Evolutionary conservation across 208 protist genomes (phyloP), one percentile per base, ranked within the genome.

Genomic region (Leishmania amazonensis): DNA sequence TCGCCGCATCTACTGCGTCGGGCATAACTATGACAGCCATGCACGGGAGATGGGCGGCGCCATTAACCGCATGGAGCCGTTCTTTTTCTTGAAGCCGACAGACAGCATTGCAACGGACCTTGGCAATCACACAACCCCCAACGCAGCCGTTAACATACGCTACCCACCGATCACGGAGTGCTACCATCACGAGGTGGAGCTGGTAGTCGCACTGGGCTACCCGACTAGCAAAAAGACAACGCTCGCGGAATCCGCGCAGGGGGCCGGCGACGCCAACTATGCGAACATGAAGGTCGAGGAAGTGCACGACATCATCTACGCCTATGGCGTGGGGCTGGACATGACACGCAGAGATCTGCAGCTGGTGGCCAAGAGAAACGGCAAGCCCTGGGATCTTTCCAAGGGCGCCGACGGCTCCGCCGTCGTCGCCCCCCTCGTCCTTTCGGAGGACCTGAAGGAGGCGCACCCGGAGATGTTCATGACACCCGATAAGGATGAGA

Each of bases 291-390:
- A 85, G 0, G 68, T 86, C 19, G 81, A 88, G 74, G 83, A 92
- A 9, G 96, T 83, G 45, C 60, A 88, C 17, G 73, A 89, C 15
- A 79, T 95, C 53, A 91, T 98, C 28, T 89, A 87, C 70, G 96
- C 91, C 49, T 98, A 97, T 76, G 93, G 80, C 5, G 80, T 98
- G 15, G 93, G 91, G 35, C 81, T 98, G 15, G 96, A 98, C 86
- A 93, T 98, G 90, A 98, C 96, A 0, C 89, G 90, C 3, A 89
- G 96, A n/a, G 92, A 97, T 70, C 21, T 97, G 68, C 96, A 98
- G 83, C 67, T 81, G n/a, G 70, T 90, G 64, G 92, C 93, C 3
- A 97, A 96, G 79, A 79, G 67, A 35, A 87, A 89, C 35, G 93
- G 94, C 19, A 83, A 87, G 79, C 96, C 96, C 68, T 97, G 94